Base-by-base conservation (phyloP, 176 grass and related monocot species). In the Aegilops tauschii region DNA sequence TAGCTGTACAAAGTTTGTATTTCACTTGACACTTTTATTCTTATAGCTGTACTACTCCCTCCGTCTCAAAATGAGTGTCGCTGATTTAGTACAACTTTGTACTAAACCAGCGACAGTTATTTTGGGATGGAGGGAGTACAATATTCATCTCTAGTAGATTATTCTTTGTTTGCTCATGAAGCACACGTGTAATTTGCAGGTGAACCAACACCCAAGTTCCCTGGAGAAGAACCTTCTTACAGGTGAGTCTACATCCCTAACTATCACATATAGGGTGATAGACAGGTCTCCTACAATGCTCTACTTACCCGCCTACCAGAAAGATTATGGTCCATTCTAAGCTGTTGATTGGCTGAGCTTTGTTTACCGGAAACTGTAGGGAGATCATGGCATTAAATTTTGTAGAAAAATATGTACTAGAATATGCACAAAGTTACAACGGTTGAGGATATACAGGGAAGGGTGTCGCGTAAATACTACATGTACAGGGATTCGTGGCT, bases 1-100 rank as follows among this genome's bases (percentile, higher is more conserved):
- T 40, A 86, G 81, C 74, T 86, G 74, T 80, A 80, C 84, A 92
- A 93, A 87, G 86, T 91, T 42, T 73, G 80, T 87, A 73, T 77
- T 77, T 82, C 54, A 40, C 23, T 31, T 27, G 25, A 54, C 35
- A n/a, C 59, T 34, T 32, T 20, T 84, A 59, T 63, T 78, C 5
- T 20, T 73, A 71, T 20, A 14, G 34, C 23, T 90, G 74, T 49
- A 37, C 14, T 49, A 49, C 45, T 49, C 45, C 45, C 12, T 49
- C 45, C 45, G 45, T 49, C 45, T 12, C 45, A 14, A 49, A 49
- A 49, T 49, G 3, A 49, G 12, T 49, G 45, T 49, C 45, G 45
- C 45, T 49, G 45, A 5, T 49, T 49, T 49, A 49, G 45, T 49
- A 49, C 12, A 47, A 47, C 45, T 47, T 47, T 47, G 45, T 47